A percentile compares a stretch with the other conserved stretches of the same genome.
phyloP scores from a whole-genome alignment of 495 filamentous ascomycete species.

The Tuber calosporum region DNA sequence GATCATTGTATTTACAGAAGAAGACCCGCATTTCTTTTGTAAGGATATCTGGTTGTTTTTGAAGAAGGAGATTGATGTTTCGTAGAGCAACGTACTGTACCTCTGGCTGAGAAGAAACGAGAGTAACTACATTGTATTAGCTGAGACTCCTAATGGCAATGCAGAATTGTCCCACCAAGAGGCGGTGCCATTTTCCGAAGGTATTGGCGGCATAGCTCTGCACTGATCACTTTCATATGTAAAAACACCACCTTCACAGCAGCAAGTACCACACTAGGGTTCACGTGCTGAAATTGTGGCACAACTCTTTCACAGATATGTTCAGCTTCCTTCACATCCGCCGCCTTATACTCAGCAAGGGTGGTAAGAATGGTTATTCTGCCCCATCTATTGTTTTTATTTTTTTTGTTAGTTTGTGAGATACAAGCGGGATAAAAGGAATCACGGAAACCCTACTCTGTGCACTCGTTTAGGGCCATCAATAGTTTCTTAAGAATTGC shows the following conservation, averaged over 20 bases:
- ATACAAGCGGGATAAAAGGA: neutral
- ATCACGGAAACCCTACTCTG: constrained; percentile 50
- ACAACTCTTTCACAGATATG: constrained; percentile 96
- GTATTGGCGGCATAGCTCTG: constrained; percentile 72
- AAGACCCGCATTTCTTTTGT: constrained; percentile 97
- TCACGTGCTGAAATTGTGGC: constrained; percentile 97
- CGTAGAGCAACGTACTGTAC: constrained; percentile 95
- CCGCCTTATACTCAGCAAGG: constrained; percentile 75
- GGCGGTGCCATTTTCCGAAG: constrained; percentile 98
- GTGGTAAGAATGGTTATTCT: constrained; percentile 87
- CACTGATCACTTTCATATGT: constrained; percentile 79
- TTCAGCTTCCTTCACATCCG: constrained; percentile 89
- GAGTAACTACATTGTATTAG: constrained; percentile 58
- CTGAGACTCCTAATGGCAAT: neutral
- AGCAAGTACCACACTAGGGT: constrained; percentile 89
- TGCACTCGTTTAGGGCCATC: constrained; percentile 96
- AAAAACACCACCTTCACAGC: constrained; percentile 97
- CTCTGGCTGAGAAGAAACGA: constrained; percentile 90
- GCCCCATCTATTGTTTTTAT: constrained; percentile 57
- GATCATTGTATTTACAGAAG: constrained; percentile 99
- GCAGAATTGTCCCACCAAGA: constrained; percentile 54
- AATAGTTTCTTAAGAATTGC: constrained; percentile 84
- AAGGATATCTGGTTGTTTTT: constrained; percentile 91
- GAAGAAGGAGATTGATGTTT: constrained; percentile 91
- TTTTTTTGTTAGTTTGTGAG: constrained; percentile 9